Evolutionary conservation across 2,329 filamentous ascomycete species (phyloP).

Genomic region (Sclerotiophoma versabilis): DNA sequence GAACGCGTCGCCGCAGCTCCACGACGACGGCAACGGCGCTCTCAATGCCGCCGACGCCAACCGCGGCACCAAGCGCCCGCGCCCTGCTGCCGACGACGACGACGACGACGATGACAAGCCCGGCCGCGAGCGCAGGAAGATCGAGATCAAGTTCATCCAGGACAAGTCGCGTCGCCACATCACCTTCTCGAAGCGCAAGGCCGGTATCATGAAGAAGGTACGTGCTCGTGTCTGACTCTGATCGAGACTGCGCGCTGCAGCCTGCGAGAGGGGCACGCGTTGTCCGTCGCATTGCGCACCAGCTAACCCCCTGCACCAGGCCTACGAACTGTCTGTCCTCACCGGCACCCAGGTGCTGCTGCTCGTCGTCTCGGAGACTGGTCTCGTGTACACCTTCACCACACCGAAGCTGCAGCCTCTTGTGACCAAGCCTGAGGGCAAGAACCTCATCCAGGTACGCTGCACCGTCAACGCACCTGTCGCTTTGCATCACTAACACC

Average conservation of each 20-base stretch:
- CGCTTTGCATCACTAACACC: slow-evolving; percentile 45
- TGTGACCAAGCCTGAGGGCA: slow-evolving; percentile 97
- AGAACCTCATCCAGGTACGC: slow-evolving; percentile 97
- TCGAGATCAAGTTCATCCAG: slow-evolving; percentile 99
- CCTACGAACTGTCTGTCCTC: slow-evolving; percentile 95
- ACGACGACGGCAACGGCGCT: slow-evolving; percentile 60
- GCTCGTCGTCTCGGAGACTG: slow-evolving; percentile 95
- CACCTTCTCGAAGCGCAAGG: slow-evolving; percentile 99
- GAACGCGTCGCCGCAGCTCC: slow-evolving; percentile 58
- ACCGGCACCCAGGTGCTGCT: slow-evolving; percentile 97
- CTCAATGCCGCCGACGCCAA: slow-evolving; percentile 66
- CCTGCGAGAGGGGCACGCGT: neutral
- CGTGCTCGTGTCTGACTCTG: slow-evolving; percentile 50
- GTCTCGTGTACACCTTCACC: slow-evolving; percentile 97
- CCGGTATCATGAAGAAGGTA: slow-evolving; percentile 99
- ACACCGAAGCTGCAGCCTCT: slow-evolving; percentile 98
- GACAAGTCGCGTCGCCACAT: slow-evolving; percentile 99
- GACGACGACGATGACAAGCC: slow-evolving; percentile 98
- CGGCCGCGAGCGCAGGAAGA: slow-evolving; percentile 97
- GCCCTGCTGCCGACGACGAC: slow-evolving; percentile 85
- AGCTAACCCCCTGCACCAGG: slow-evolving; percentile 60
- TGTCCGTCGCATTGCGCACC: neutral
- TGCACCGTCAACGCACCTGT: slow-evolving; percentile 9
- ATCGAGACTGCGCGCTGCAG: neutral
- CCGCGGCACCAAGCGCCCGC: slow-evolving; percentile 88